Conservation (phyloP, 225 moss, liverwort and hornwort species). For the Bryoerythrophyllum caledonicum region DNA sequence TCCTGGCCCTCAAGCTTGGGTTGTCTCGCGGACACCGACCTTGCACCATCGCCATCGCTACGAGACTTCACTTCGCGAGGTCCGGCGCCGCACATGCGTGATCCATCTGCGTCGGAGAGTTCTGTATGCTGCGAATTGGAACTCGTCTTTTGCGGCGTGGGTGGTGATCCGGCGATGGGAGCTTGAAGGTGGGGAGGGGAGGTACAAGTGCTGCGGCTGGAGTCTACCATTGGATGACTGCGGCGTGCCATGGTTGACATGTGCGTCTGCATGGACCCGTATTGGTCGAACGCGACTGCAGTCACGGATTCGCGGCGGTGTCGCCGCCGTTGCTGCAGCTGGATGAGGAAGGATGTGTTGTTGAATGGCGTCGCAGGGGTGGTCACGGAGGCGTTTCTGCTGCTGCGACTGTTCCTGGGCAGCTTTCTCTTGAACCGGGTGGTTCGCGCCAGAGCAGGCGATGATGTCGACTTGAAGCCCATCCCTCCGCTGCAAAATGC, state of each 20-base stretch:
- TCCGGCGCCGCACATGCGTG: no score
- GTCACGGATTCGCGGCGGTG: background rate
- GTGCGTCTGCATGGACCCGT: constrained; percentile 37
- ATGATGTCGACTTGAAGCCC: constrained; percentile 25
- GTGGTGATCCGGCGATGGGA: background rate
- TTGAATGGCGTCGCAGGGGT: constrained; percentile 46
- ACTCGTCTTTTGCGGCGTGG: background rate
- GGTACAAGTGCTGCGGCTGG: background rate
- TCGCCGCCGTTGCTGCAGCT: constrained; percentile 33
- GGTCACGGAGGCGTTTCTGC: background rate
- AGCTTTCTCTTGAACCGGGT: constrained; percentile 40
- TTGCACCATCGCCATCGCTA: no score
- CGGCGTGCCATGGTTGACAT: constrained; percentile 20
- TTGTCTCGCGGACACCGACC: no score
- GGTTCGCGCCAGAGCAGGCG: background rate
- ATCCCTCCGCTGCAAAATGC: constrained; percentile 27
- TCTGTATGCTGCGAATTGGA: no score
- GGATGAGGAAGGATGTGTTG: constrained; percentile 46
- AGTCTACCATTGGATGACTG: background rate
- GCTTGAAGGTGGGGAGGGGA: background rate
- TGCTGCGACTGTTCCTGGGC: background rate
- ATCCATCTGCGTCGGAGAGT: no score
- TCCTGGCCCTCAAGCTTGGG: no score
- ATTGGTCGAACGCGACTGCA: constrained; percentile 28
- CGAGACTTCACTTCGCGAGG: no score